phyloP scores from a whole-genome alignment of 2,329 filamentous ascomycete genomes.

The Corniculantispora saksenae region DNA sequence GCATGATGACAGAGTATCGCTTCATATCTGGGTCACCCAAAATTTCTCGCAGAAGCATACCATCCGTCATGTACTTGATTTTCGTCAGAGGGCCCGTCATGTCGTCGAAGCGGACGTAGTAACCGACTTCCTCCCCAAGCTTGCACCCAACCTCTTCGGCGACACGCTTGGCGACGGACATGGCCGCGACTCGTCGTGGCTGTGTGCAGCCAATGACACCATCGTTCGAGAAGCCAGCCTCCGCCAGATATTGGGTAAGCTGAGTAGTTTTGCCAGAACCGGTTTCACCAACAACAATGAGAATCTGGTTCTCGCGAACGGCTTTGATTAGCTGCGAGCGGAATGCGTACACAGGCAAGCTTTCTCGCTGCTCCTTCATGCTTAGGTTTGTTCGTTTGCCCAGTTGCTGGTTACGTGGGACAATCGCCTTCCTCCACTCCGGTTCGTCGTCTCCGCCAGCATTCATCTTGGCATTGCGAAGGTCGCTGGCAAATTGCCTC shows the following conservation, averaged over 20 bases:
- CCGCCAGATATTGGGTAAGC: constrained; percentile 88
- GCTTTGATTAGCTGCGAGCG: constrained; percentile 85
- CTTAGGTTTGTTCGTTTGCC: constrained; percentile 87
- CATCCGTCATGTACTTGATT: constrained; percentile 98
- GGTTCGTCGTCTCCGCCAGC: constrained; percentile 70
- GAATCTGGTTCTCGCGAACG: constrained; percentile 77
- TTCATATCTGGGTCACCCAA: constrained; percentile 81
- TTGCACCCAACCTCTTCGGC: constrained; percentile 91
- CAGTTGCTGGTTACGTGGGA: constrained; percentile 75
- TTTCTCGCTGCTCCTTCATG: constrained; percentile 93
- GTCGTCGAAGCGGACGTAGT: constrained; percentile 93
- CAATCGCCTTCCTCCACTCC: constrained; percentile 88
- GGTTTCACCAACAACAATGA: constrained; percentile 93
- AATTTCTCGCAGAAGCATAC: too few relatives aligned
- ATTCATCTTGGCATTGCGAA: constrained; percentile 67
- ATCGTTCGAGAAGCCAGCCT: constrained; percentile 83
- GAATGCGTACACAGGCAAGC: constrained; percentile 86
- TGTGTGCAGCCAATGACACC: constrained; percentile 92
- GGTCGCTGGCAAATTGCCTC: constrained; percentile 84
- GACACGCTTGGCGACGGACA: constrained; percentile 95
- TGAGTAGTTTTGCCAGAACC: constrained; percentile 96
- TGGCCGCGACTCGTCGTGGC: constrained; percentile 90
- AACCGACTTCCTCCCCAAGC: constrained; percentile 89
- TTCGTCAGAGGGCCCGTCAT: constrained; percentile 85
- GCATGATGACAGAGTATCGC: constrained; percentile 86